Conservation (phyloP, 768 basidiomycete genomes). For the Boletellus emodensis region DNA sequence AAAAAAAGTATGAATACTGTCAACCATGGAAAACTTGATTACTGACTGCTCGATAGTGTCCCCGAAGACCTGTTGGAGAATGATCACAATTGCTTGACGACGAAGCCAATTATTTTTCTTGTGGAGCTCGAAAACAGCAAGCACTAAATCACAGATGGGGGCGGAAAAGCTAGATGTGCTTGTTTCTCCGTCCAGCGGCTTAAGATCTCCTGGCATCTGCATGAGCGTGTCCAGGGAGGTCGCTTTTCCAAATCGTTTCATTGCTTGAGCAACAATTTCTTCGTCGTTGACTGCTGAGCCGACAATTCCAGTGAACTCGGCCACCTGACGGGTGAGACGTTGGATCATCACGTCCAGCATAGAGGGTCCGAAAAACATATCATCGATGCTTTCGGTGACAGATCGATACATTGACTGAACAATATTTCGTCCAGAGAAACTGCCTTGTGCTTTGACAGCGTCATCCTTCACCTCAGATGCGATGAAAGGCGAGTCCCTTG, state of each 20-base stretch:
- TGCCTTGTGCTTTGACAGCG: slow-evolving; percentile 37
- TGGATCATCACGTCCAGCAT: slow-evolving; percentile 96
- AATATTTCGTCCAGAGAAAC: slow-evolving; percentile 68
- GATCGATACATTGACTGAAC: slow-evolving; percentile 88
- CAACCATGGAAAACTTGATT: background rate
- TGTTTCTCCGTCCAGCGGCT: slow-evolving; percentile 82
- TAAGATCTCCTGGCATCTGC: slow-evolving; percentile 73
- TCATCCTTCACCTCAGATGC: slow-evolving; percentile 46
- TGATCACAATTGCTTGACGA: slow-evolving; percentile 92
- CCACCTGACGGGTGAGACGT: slow-evolving; percentile 83
- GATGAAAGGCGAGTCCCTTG: slow-evolving; percentile 80
- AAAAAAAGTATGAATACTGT: slow-evolving; percentile 1
- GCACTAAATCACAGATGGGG: slow-evolving; percentile 89
- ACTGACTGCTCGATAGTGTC: slow-evolving; percentile 91
- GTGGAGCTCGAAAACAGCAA: slow-evolving; percentile 92
- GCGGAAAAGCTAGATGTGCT: slow-evolving; percentile 86
- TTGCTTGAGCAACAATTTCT: slow-evolving; percentile 76
- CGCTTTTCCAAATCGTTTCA: slow-evolving; percentile 64
- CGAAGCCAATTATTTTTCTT: slow-evolving; percentile 97
- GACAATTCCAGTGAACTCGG: slow-evolving; percentile 81
- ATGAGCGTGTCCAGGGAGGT: slow-evolving; percentile 66
- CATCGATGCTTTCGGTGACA: slow-evolving; percentile 92
- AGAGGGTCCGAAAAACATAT: slow-evolving; percentile 93
- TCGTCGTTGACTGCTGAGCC: slow-evolving; percentile 79
- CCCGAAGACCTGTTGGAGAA: slow-evolving; percentile 92